Evolutionary conservation across 805 yeast species (phyloP).

Genomic region (Yamadazyma paraphyllophila): DNA sequence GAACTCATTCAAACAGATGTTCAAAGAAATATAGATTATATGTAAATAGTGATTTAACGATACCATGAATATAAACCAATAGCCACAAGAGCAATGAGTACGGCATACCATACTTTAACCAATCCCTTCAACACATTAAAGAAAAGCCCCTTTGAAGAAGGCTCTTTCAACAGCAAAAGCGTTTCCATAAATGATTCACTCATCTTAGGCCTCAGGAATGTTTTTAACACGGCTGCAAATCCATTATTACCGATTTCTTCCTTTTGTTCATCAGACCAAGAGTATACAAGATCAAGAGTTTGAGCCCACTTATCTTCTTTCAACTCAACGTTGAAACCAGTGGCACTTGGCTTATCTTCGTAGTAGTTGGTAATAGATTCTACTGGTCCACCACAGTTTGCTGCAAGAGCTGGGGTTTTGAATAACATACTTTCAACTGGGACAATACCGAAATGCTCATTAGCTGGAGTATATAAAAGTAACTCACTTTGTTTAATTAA

Average conservation of each 20-base stretch:
- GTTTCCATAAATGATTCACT: constrained; percentile 27
- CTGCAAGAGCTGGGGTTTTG: constrained; percentile 82
- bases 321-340: constrained; percentile 61
- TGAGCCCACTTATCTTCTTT: constrained; percentile 54
- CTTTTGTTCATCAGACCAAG: constrained; percentile 20
- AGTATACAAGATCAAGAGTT: constrained; percentile 41
- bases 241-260: constrained; percentile 35
- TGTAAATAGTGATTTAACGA: constrained; percentile 2
- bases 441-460: constrained; percentile 96
- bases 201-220: constrained; percentile 49
- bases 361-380: constrained; percentile 60
- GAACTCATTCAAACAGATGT: constrained; percentile 30
- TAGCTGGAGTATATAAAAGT: constrained; percentile 82
- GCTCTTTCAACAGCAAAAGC: constrained; percentile 8
- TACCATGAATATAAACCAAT: background rate
- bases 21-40: constrained; percentile 13
- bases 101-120: background rate
- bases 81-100: background rate
- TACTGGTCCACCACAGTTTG: constrained; percentile 87
- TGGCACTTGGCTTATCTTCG: constrained; percentile 37
- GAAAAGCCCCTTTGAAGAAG: constrained; percentile 3
- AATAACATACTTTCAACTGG: constrained; percentile 92
- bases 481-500: constrained; percentile 57
- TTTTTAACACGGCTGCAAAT: constrained; percentile 29
- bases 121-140: background rate